Evolutionary conservation across 2,329 filamentous ascomycete species (phyloP).

Genomic region (Plenodomus lindquistii): DNA sequence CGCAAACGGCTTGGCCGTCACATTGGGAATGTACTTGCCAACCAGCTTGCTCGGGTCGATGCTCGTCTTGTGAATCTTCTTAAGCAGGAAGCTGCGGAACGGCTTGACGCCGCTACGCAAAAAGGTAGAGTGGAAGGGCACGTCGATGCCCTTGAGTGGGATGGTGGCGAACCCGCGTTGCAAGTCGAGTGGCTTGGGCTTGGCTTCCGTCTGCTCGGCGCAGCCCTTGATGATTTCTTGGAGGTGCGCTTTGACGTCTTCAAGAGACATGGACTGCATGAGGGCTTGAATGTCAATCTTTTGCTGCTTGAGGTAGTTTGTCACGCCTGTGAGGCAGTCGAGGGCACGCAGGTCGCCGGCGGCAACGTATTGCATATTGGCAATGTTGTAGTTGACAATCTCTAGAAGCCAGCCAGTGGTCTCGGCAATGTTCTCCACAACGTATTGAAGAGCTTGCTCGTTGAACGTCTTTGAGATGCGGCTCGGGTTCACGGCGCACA

Average conservation of each 20-base stretch:
- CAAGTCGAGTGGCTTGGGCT: constrained; percentile 85
- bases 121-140: constrained; percentile 99
- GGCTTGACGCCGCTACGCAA: constrained; percentile 97
- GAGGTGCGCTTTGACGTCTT: constrained; percentile 88
- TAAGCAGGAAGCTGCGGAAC: constrained; percentile 95
- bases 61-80: constrained; percentile 99
- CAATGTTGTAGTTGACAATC: constrained; percentile 93
- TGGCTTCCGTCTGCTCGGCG: constrained; percentile 82
- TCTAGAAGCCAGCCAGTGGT: constrained; percentile 94
- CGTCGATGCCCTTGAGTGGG: constrained; percentile 94
- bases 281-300: constrained; percentile 96
- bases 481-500: constrained; percentile 99
- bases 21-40: constrained; percentile 99
- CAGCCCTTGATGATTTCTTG: constrained; percentile 89
- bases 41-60: constrained; percentile 97
- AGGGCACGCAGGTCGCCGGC: constrained; percentile 69
- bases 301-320: constrained; percentile 94
- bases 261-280: constrained; percentile 81
- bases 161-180: constrained; percentile 97
- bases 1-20: constrained; percentile 93
- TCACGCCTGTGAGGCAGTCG: constrained; percentile 73
- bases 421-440: constrained; percentile 93
- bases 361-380: constrained; percentile 71
- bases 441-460: constrained; percentile 94
- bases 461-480: constrained; percentile 99